Percentiles rank a stretch among this genome's conserved stretches.
Evolutionary conservation across 805 yeast species (phyloP).

Genomic region (Kodamaea jinghongensis): DNA sequence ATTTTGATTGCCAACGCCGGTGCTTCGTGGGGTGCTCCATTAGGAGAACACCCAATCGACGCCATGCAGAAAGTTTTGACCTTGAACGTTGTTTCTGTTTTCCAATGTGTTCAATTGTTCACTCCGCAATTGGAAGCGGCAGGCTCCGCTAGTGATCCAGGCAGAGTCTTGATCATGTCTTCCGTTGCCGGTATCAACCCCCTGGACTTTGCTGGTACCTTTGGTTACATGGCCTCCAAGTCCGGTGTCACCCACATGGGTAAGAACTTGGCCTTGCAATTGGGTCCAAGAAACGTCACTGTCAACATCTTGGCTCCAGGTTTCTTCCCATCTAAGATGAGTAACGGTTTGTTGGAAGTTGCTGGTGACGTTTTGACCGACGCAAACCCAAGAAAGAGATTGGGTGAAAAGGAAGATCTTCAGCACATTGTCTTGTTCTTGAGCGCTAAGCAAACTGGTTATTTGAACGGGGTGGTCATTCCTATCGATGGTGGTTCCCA

Average conservation of each 20-base stretch:
- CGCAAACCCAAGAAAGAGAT: conserved; percentile 58
- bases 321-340: conserved; percentile 73
- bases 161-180: conserved; percentile 64
- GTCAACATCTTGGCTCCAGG: conserved; percentile 77
- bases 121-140: conserved; percentile 54
- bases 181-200: conserved; percentile 57
- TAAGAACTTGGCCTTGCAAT: conserved; percentile 58
- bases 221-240: conserved; percentile 71
- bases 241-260: conserved; percentile 73
- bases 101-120: conserved; percentile 60
- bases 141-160: conserved; percentile 54
- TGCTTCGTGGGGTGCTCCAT: conserved; percentile 71
- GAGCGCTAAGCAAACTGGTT: conserved; percentile 51
- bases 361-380: conserved; percentile 47
- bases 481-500: conserved; percentile 72
- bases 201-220: conserved; percentile 52
- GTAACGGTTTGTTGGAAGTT: conserved; percentile 56
- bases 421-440: conserved; percentile 55
- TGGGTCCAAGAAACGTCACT: conserved; percentile 65
- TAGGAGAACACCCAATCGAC: conserved; percentile 56
- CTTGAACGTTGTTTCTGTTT: conserved; percentile 67
- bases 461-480: conserved; percentile 63
- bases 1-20: conserved; percentile 77
- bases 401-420: conserved; percentile 61
- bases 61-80: conserved; percentile 63